These are phyloP conservation scores for Teunomyces panamensis DNA, from an alignment of 805 yeast species.

Conservation along the genomic window DNA sequence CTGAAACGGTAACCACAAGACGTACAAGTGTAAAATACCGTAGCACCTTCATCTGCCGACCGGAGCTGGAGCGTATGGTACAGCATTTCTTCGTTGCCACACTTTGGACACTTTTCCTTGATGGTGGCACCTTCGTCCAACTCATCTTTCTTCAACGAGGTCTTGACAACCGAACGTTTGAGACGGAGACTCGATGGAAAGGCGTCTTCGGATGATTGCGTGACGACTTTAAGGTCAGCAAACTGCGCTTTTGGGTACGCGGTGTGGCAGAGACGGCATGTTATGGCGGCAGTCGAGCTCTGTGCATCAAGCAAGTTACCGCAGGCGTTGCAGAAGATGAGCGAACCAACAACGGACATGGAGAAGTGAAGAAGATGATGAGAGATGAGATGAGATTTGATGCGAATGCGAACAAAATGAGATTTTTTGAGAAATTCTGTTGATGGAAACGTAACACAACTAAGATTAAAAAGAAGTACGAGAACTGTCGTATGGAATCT, in stretches of 20 bases:
- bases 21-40: constrained; percentile 96
- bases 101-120: constrained; percentile 97
- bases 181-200: constrained; percentile 83
- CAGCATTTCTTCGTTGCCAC: constrained; percentile 97
- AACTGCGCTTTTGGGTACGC: constrained; percentile 51
- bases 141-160: constrained; percentile 71
- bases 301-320: constrained; percentile 84
- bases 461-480: too few relatives aligned
- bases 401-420: neutral
- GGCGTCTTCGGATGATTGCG: constrained; percentile 87
- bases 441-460: neutral
- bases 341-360: constrained; percentile 95
- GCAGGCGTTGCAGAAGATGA: constrained; percentile 90
- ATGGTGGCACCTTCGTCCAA: constrained; percentile 94
- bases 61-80: constrained; percentile 95
- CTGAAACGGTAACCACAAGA: constrained; percentile 90
- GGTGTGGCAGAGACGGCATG: constrained; percentile 53
- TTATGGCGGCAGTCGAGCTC: constrained; percentile 43
- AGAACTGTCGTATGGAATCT: too few relatives aligned
- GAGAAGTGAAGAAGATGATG: neutral
- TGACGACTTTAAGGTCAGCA: constrained; percentile 78
- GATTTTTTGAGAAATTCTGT: neutral
- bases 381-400: neutral
- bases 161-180: constrained; percentile 88
- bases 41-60: constrained; percentile 99